Base-by-base conservation (phyloP, 1,284 basidiomycete genomes). In the Cerioporus squamosus region DNA sequence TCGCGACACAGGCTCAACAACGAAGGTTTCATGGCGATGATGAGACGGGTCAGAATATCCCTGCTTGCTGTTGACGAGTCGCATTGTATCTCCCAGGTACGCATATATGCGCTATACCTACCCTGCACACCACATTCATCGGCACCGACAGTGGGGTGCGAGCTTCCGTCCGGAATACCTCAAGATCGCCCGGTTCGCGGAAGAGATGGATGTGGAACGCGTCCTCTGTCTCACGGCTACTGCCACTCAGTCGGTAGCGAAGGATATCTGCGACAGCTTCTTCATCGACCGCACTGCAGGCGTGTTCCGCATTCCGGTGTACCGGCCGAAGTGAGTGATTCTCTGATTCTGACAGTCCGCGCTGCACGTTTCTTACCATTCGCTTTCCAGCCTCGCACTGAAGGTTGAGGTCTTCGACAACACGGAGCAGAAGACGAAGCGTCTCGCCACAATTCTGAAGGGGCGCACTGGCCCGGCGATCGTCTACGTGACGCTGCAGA, bases 51-150 rank as follows among this genome's bases (percentile, higher is more conserved):
- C 7, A 77, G 77, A 57, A 78, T 92, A 18, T 87, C 88, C 1
- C 77, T 91, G 6, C 85, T 99, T 68, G 95, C 98, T 0, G 85
- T 99, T 51, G 97, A 99, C 70, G 97, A 99, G 71, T 96, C 97
- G 2, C 97, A 99, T 72, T 97, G 95, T 73, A 93, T 98, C 51
- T 88, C 83, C 3, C 70, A 70, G 64, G 69, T 61, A 2, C n/a
- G 52, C 8, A 18, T 22, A 12, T 18, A 17, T 45, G 39, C 40
- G 26, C 26, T 29, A 29, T 29, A 29, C 40, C 14, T 26, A 17
- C 24, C 9, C 15, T 10, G 44, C 10, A n/a, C 2, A n/a, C 14
- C 17, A 18, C 53, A 17, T 52, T 12, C 18, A 22, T 14, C 44
- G 45, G 15, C 36, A 18, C 38, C 23, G 38, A 10, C 49, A 81